A percentile compares a stretch with the other conserved stretches of the same genome.
phyloP scores from a whole-genome alignment of 148 eudicot species.

The Rhododendron mucronatum region DNA sequence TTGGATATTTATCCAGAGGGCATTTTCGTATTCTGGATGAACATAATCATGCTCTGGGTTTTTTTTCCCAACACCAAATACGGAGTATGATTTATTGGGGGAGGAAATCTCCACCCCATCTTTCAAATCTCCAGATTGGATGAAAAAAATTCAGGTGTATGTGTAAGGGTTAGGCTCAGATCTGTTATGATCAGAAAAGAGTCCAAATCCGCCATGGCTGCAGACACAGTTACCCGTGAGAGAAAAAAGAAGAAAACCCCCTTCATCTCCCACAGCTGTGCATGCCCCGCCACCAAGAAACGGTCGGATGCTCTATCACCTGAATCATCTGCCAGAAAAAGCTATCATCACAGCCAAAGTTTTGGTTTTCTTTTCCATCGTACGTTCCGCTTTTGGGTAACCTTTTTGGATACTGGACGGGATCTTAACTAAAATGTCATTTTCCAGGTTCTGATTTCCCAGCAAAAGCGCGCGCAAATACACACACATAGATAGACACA shows the following conservation, averaged over 20 bases:
- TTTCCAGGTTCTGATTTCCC: neutral
- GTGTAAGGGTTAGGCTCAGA: neutral
- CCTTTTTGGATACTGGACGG: too few species aligned
- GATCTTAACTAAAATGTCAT: neutral
- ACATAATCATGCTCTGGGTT: too few species aligned
- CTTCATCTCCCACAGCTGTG: neutral
- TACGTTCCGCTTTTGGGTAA: too few species aligned
- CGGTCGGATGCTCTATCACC: neutral
- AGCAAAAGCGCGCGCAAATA: neutral
- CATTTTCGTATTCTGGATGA: too few species aligned
- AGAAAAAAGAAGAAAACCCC: neutral
- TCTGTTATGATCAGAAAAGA: neutral
- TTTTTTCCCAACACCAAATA: too few species aligned
- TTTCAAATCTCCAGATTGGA: too few species aligned
- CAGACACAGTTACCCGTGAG: neutral
- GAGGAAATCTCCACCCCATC: too few species aligned
- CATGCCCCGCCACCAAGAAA: neutral
- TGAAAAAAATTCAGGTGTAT: neutral
- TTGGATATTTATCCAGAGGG: too few species aligned
- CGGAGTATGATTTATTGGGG: too few species aligned
- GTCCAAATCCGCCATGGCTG: neutral
- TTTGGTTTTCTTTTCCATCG: too few species aligned
- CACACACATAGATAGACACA: neutral
- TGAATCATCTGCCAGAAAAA: too few species aligned
- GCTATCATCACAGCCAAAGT: too few species aligned